Evolutionary conservation across 345 rosid species (phyloP), one percentile per base, ranked within the genome.

Genomic region (Arabidopsis arenosa): DNA sequence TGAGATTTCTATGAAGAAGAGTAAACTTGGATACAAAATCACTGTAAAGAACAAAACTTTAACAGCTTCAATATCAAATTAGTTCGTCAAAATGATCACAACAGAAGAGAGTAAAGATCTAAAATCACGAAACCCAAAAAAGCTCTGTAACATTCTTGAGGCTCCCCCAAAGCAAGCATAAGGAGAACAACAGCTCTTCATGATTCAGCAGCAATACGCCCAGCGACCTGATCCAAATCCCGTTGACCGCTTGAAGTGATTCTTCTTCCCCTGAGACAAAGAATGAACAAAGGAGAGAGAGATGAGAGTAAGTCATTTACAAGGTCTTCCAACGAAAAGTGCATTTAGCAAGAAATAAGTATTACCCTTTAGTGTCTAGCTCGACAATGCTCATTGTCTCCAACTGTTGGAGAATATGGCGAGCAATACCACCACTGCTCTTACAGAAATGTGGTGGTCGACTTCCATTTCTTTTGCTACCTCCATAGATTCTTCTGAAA

Each of bases 191-290:
- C 56, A 76, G 28, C 10, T 12, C 73, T 65, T 77, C 72, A 84
- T 37, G 84, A 74, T 36, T 86, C 80, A 70, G 81, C 80, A 7
- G 81, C 85, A 63, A 87, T 85, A 63, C 86, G 84, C 8, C 96
- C 96, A 14, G 97, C 92, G 40, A 92, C 97, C 79, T 92, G 93
- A 63, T 92, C 96, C 21, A 90, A 89, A 82, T 92, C 97, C 47
- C 96, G 76, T 48, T 82, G 91, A 26, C 97, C 96, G 3, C 75
- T 89, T 11, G 93, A 89, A 4, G 93, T 89, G 68, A 92, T 89
- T 71, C 37, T 85, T 66, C 97, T 86, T 57, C 93, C 97, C 14
- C 97, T 89, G 89, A 67, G 32, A 4, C 11, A 39, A 13, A 9
- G 8, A 53, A 5, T 9, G 35, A 52, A 21, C 7, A 6, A 39